These are phyloP conservation scores for Pyrus hybrid DNA, from an alignment of 331 rosid genomes.

Conservation along the genomic window DNA sequence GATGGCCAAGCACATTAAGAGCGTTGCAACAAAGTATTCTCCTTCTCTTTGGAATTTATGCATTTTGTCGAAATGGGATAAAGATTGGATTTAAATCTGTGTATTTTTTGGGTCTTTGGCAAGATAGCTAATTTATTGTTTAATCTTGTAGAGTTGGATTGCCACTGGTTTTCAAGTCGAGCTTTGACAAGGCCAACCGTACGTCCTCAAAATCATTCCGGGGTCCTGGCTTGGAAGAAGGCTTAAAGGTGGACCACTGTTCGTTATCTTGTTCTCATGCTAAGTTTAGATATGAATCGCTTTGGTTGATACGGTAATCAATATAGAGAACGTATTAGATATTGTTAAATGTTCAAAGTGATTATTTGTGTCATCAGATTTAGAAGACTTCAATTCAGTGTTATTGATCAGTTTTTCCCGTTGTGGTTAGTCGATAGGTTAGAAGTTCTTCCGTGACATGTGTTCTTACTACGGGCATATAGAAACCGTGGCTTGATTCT, in stretches of 20 bases:
- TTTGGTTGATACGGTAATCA: not conserved
- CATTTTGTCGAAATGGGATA: not conserved
- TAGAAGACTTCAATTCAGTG: not conserved
- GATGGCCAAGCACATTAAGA: constrained; percentile 72
- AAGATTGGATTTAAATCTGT: not conserved
- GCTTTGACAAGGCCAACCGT: constrained; percentile 96
- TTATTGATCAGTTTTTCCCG: not conserved
- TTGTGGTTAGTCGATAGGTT: too few relatives aligned
- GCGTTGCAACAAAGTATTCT: constrained; percentile 57
- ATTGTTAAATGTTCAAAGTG: not conserved
- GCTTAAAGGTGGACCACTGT: constrained; percentile 55
- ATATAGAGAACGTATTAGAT: not conserved
- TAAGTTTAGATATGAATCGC: not conserved
- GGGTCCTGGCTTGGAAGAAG: constrained; percentile 91
- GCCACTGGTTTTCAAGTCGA: constrained; percentile 91
- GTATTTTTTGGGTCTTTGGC: not conserved
- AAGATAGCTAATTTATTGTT: constrained; percentile 6
- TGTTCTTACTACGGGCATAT: not conserved
- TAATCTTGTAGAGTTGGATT: constrained; percentile 65
- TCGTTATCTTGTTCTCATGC: constrained; percentile 5
- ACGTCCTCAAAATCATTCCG: constrained; percentile 96
- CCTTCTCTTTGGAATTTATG: not conserved
- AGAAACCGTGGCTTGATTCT: not conserved
- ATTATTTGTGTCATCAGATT: not conserved
- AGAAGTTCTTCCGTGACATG: too few relatives aligned